Conservation (phyloP, 768 basidiomycete species). For the Boletus edulis region DNA sequence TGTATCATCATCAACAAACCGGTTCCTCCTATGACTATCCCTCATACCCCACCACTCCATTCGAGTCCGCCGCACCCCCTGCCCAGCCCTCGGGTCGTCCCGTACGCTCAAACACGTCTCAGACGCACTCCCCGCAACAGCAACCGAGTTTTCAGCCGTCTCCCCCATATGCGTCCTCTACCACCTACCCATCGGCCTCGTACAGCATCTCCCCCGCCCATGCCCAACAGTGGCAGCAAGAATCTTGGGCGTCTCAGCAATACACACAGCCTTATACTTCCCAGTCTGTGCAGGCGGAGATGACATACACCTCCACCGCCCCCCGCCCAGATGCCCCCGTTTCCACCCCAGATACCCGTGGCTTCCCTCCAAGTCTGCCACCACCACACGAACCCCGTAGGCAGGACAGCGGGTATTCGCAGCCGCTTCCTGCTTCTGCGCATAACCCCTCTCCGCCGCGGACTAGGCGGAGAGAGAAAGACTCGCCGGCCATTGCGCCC, state of each 20-base stretch:
- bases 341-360: constrained; percentile 31
- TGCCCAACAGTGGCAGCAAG: constrained; percentile 40
- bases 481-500: constrained; percentile 27
- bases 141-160: constrained; percentile 25
- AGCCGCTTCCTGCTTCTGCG: constrained; percentile 25
- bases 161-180: constrained; percentile 28
- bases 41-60: constrained; percentile 35
- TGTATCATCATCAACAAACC: constrained; percentile 50
- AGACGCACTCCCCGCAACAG: constrained; percentile 32
- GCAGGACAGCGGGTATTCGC: constrained; percentile 32
- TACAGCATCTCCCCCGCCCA: constrained; percentile 29
- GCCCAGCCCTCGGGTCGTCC: constrained; percentile 31
- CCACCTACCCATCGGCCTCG: constrained; percentile 29
- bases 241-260: constrained; percentile 38
- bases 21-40: constrained; percentile 51
- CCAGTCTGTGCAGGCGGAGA: constrained; percentile 34
- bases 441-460: constrained; percentile 31
- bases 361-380: constrained; percentile 25
- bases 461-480: constrained; percentile 37
- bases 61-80: constrained; percentile 23
- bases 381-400: constrained; percentile 33
- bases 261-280: constrained; percentile 32
- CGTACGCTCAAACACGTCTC: constrained; percentile 30
- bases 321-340: constrained; percentile 32
- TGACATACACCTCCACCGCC: constrained; percentile 33